A percentile compares a stretch with the other conserved stretches of the same genome.
These are phyloP conservation scores for Fusarium buharicum DNA, from an alignment of 2,329 filamentous ascomycete genomes.

Conservation along the genomic window DNA sequence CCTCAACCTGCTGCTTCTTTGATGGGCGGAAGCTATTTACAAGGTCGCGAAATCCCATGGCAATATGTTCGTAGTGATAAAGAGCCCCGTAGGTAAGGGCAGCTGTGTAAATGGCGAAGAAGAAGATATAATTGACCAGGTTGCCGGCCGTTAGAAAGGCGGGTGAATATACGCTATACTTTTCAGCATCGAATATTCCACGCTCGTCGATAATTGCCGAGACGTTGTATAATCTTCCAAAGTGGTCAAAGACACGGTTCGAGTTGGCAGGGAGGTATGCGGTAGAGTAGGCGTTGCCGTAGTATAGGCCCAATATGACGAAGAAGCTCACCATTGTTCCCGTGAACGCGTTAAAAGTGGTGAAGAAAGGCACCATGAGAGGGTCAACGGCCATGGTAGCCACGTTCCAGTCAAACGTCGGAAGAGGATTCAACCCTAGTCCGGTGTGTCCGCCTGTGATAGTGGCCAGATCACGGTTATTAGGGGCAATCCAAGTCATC, in stretches of 20 bases:
- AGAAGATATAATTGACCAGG: constrained; percentile 51
- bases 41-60: constrained; percentile 50
- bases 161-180: constrained; percentile 56
- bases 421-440: constrained; percentile 54
- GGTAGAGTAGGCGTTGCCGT: constrained; percentile 50
- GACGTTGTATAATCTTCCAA: constrained; percentile 54
- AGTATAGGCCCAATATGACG: constrained; percentile 48
- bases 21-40: constrained; percentile 42
- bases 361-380: constrained; percentile 53
- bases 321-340: constrained; percentile 47
- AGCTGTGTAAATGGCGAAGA: constrained; percentile 56
- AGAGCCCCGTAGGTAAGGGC: constrained; percentile 54
- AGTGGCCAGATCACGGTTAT: constrained; percentile 51
- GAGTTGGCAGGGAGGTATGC: constrained; percentile 56
- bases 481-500: constrained; percentile 64
- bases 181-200: constrained; percentile 51
- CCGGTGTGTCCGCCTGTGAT: constrained; percentile 53
- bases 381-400: constrained; percentile 48
- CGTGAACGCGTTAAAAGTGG: constrained; percentile 50
- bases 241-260: constrained; percentile 54
- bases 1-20: constrained; percentile 38
- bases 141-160: constrained; percentile 54
- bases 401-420: constrained; percentile 59
- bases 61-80: constrained; percentile 54
- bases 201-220: constrained; percentile 47